These are phyloP conservation scores for Phaeotremella fagi DNA, from an alignment of 768 basidiomycete species.

Conservation along the genomic window DNA sequence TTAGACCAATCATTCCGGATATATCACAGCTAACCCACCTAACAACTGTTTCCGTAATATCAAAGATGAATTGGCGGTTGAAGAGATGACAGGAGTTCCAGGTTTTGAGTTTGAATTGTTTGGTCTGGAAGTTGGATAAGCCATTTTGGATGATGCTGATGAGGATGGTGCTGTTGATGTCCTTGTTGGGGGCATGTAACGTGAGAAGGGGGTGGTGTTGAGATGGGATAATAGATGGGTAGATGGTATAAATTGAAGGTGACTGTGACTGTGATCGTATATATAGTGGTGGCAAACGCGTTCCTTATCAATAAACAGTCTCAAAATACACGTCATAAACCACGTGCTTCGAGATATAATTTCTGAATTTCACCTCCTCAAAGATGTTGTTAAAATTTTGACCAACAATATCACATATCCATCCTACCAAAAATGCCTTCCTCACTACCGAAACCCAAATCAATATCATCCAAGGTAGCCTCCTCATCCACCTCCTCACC, in stretches of 20 bases:
- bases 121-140: slow-evolving; percentile 25
- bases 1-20: background rate
- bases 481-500: slow-evolving; percentile 6
- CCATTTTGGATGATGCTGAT: slow-evolving; percentile 3
- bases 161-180: slow-evolving; percentile 6
- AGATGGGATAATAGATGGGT: background rate
- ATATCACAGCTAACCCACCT: slow-evolving; percentile 18
- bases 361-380: too few relatives aligned
- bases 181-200: slow-evolving; percentile 5
- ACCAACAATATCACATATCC: too few relatives aligned
- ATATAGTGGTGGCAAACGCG: too few relatives aligned
- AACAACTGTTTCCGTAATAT: slow-evolving; percentile 44
- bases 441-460: slow-evolving; percentile 4
- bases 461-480: background rate
- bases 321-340: background rate
- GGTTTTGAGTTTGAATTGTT: slow-evolving; percentile 31
- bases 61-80: slow-evolving; percentile 25
- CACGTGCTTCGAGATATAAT: too few relatives aligned
- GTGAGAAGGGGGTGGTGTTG: background rate
- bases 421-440: background rate
- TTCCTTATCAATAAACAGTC: too few relatives aligned
- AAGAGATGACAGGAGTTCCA: slow-evolving; percentile 28
- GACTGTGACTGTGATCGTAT: background rate
- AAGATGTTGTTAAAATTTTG: too few relatives aligned
- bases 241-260: background rate